phyloP scores from a whole-genome alignment of 2,329 filamentous ascomycete genomes.

The Fusarium tanahbumbuense region DNA sequence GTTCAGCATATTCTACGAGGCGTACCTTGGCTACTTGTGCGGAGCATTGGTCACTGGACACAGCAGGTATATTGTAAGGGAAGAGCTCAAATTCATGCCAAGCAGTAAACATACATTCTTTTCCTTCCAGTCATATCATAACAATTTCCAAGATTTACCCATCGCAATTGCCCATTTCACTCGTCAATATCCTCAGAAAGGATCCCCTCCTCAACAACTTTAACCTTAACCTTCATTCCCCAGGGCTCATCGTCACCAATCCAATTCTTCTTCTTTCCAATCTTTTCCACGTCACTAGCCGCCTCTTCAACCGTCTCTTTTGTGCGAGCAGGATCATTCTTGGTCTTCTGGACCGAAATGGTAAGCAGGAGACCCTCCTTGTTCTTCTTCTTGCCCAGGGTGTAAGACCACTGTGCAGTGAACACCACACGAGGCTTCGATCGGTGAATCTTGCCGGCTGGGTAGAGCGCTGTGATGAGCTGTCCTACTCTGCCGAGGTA shows the following conservation, averaged over 20 bases:
- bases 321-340: slow-evolving; percentile 54
- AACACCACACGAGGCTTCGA: slow-evolving; percentile 56
- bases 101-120: not conserved
- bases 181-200: slow-evolving; percentile 18
- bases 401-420: slow-evolving; percentile 55
- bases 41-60: not conserved
- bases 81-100: slow-evolving; percentile 4
- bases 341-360: slow-evolving; percentile 55
- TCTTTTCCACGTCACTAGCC: slow-evolving; percentile 61
- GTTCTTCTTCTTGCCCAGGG: slow-evolving; percentile 53
- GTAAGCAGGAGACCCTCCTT: slow-evolving; percentile 57
- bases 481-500: slow-evolving; percentile 71
- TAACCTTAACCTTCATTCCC: slow-evolving; percentile 54
- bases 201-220: slow-evolving; percentile 51
- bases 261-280: slow-evolving; percentile 71
- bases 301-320: slow-evolving; percentile 55
- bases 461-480: slow-evolving; percentile 69
- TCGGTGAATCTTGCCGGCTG: slow-evolving; percentile 62
- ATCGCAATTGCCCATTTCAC: not conserved
- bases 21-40: not conserved
- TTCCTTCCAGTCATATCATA: not conserved
- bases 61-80: too few relatives aligned
- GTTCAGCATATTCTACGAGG: too few relatives aligned
- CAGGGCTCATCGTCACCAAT: slow-evolving; percentile 50
- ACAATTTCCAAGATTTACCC: not conserved